Percentiles rank a stretch among this genome's conserved stretches.
phyloP scores from a whole-genome alignment of 805 yeast species.

The Candida boleticola region DNA sequence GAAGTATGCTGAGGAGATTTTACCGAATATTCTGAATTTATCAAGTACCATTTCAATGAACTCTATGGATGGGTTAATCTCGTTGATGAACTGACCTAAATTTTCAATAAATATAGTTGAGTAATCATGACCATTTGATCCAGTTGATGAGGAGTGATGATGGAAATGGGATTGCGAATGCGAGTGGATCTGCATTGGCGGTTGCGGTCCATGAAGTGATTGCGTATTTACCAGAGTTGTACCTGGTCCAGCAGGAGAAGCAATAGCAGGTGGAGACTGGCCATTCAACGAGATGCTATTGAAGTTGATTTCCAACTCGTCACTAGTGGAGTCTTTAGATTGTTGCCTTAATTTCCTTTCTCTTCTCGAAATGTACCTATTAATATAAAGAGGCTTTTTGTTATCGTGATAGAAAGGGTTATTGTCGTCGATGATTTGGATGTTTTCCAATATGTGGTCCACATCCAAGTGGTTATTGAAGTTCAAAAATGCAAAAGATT shows the following conservation, averaged over 20 bases:
- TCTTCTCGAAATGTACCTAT: constrained; percentile 62
- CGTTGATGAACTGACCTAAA: constrained; percentile 54
- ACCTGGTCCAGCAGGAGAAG: not conserved
- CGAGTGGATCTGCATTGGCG: constrained; percentile 6
- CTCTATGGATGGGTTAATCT: constrained; percentile 41
- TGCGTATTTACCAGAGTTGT: not conserved
- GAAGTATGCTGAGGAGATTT: constrained; percentile 50
- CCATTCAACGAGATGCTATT: not conserved
- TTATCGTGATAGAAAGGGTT: constrained; percentile 23
- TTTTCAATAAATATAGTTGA: constrained; percentile 37
- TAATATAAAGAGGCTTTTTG: constrained; percentile 44
- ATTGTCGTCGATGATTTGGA: constrained; percentile 9
- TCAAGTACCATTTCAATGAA: constrained; percentile 34
- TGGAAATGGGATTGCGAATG: not conserved
- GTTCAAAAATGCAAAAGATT: constrained; percentile 28
- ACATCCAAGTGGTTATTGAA: constrained; percentile 35
- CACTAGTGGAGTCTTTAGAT: constrained; percentile 20
- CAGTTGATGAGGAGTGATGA: constrained; percentile 7
- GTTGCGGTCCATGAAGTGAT: no score
- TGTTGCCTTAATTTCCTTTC: constrained; percentile 51
- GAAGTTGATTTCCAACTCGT: constrained; percentile 3
- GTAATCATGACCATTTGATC: constrained; percentile 13
- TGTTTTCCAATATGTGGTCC: constrained; percentile 21
- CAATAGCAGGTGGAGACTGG: not conserved
- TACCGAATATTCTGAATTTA: constrained; percentile 46